Base-by-base conservation (phyloP, 139 green algal genomes). In the Volvox africanus region DNA sequence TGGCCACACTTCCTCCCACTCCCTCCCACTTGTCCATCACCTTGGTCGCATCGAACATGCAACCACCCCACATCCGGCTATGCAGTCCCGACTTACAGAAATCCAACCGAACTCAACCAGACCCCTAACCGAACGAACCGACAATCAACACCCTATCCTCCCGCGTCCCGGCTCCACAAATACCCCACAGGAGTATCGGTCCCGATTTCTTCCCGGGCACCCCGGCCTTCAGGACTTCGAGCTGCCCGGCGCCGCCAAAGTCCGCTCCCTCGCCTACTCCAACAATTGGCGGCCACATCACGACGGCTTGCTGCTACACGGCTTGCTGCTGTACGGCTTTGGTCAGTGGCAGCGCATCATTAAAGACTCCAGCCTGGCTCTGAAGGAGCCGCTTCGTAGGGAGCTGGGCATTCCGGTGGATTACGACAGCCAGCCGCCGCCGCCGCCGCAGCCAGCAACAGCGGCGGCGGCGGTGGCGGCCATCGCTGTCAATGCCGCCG, bases 401-500 rank as follows among this genome's bases (percentile, higher is more conserved):
- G 92, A 94, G 79, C 84, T 92, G 18, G 80, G 73, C 22, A 55
- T 94, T 17, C 61, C 88, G 0, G 21, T 83, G 13, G 92, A 92
- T 73, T 94, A 92, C 76, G 87, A 91, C 16, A 61, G 28, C 17
- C 44, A 73, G 80, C 28, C 69, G 80, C 11, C 75, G 71, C 14
- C 28, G 71, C 28, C n/a, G 71, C 21, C 65, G 65, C 65, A 73
- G 65, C 65, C 24, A 24, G 65, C 65, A 73, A 12, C 44, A 55
- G 44, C 61, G 28, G 0, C n/a, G 32, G n/a, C 22, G 71, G 71
- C 71, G 3, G 68, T 9, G 32, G 76, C 76, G 1, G 79, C 28
- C 44, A 17, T 26, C 32, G 32, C 61, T 36, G 76, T 61, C 76
- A 32, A 1, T 32, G 76, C 33, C n/a, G 76, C 18, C 76, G 37